Percentiles rank a stretch among this genome's conserved stretches.
Evolutionary conservation across 768 basidiomycete species (phyloP).

Genomic region (Boletus sensibilis): DNA sequence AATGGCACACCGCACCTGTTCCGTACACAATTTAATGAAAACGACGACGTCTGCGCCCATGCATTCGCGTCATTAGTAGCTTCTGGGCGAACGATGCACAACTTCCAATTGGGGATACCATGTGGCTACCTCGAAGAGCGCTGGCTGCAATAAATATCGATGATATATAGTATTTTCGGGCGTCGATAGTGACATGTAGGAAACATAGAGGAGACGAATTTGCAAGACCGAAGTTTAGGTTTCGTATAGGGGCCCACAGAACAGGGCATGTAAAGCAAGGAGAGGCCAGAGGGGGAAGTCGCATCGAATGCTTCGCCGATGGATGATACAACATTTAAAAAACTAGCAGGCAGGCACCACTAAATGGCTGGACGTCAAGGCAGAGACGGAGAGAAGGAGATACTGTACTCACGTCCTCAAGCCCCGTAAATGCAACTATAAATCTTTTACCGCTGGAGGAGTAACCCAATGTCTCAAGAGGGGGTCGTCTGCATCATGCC

Average conservation of each 20-base stretch:
- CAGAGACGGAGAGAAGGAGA: not conserved
- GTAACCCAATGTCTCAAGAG: constrained; percentile 24
- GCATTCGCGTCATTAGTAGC: too few species aligned
- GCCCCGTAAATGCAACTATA: constrained; percentile 12
- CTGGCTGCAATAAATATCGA: not conserved
- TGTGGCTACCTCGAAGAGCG: not conserved
- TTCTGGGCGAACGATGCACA: not conserved
- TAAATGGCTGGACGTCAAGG: constrained; percentile 5
- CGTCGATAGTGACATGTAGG: not conserved
- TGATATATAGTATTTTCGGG: constrained; percentile 9
- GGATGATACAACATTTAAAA: constrained; percentile 12
- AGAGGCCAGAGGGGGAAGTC: not conserved
- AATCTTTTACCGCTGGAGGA: constrained; percentile 26
- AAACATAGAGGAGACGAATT: not conserved
- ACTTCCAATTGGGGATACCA: not conserved
- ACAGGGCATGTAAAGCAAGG: not conserved
- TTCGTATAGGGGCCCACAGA: not conserved
- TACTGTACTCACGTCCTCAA: constrained; percentile 11
- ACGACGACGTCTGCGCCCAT: not conserved
- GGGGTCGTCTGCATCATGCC: constrained; percentile 40
- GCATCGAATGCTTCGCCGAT: not conserved
- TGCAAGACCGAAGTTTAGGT: not conserved
- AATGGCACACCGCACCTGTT: not conserved
- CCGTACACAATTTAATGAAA: not conserved
- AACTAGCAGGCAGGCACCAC: not conserved